A percentile compares a stretch with the other conserved stretches of the same genome.
Evolutionary conservation across 2,329 filamentous ascomycete genomes (phyloP).

Genomic region (Hypoxylon sp.): DNA sequence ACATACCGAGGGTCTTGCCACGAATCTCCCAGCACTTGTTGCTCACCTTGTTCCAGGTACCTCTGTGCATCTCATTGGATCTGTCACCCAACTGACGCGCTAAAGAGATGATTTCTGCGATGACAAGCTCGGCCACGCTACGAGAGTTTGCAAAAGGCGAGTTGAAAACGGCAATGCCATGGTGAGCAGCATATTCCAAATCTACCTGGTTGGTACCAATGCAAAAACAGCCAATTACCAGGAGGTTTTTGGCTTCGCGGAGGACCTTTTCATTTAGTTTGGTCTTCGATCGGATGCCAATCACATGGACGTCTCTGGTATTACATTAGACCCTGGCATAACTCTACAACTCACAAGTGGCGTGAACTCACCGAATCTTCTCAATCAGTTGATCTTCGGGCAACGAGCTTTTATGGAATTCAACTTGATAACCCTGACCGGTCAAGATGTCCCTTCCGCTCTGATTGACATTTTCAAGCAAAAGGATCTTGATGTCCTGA

Average conservation of each 20-base stretch:
- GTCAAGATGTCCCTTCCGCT: slow-evolving; percentile 86
- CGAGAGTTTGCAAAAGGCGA: slow-evolving; percentile 98
- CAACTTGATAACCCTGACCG: slow-evolving; percentile 94
- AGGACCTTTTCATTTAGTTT: slow-evolving; percentile 90
- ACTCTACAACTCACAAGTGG: background rate
- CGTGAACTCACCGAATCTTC: slow-evolving; percentile 82
- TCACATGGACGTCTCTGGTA: slow-evolving; percentile 89
- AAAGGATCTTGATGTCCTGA: slow-evolving; percentile 94
- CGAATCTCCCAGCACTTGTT: slow-evolving; percentile 97
- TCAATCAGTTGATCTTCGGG: slow-evolving; percentile 94
- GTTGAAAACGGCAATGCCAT: slow-evolving; percentile 98
- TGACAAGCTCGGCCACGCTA: slow-evolving; percentile 95
- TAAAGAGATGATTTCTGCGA: slow-evolving; percentile 90
- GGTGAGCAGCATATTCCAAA: slow-evolving; percentile 82
- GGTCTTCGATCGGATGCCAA: slow-evolving; percentile 98
- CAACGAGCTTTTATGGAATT: slow-evolving; percentile 88
- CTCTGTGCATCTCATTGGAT: slow-evolving; percentile 92
- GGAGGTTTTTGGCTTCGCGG: slow-evolving; percentile 89
- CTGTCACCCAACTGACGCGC: slow-evolving; percentile 94
- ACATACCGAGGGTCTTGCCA: slow-evolving; percentile 89
- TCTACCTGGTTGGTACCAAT: slow-evolving; percentile 98
- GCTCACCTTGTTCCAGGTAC: slow-evolving; percentile 98
- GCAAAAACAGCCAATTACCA: slow-evolving; percentile 98
- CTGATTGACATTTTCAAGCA: slow-evolving; percentile 96
- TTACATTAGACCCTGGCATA: slow-evolving; percentile 34